Evolutionary conservation across 176 grass and related monocot genomes (phyloP), one percentile per base, ranked within the genome.

Genomic region (Cenchrus fungigraminus): DNA sequence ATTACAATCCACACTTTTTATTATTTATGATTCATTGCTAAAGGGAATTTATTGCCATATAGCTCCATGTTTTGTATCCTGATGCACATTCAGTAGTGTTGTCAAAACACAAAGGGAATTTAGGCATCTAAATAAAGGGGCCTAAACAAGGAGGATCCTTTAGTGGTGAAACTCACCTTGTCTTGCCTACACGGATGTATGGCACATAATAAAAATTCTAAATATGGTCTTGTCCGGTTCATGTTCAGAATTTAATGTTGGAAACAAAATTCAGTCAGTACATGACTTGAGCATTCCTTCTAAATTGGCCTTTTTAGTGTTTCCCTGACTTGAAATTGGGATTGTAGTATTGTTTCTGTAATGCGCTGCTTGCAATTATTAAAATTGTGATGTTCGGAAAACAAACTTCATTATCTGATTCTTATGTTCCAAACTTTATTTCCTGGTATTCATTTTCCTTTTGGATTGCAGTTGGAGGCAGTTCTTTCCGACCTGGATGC

Each of bases 401-500:
- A 22, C 4, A 68, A 68, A 54, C 31, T n/a, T n/a, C 28, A 53
- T 80, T 19, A 12, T 54, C 31, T 9, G 9, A 65, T 80, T 66
- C 47, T 22, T 25, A 28, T 29, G 43, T 82, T 71, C 42, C 8
- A 79, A 70, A 84, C 13, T 77, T 84, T 13, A 31, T 54, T 71
- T 68, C 50, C 44, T 79, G 59, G 50, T 78, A 79, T 64, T 87
- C 5, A 47, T 76, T 87, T 85, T 67, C n/a, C 7, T 79, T 88
- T 88, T 77, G 29, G 13, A 87, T 88, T 84, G 44, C 87, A 98
- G 96, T 82, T 95, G 87, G 95, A 92, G 75, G 68, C 83, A 32
- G 88, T 98, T 65, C 83, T 92, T 81, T 89, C 73, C 79, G 45
- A 87, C 81, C 83, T 98, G 46, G 91, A 95, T 84, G 74, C 81